Evolutionary conservation across 164 flowering plant genomes (phyloP).

Genomic region (Piper longum): DNA sequence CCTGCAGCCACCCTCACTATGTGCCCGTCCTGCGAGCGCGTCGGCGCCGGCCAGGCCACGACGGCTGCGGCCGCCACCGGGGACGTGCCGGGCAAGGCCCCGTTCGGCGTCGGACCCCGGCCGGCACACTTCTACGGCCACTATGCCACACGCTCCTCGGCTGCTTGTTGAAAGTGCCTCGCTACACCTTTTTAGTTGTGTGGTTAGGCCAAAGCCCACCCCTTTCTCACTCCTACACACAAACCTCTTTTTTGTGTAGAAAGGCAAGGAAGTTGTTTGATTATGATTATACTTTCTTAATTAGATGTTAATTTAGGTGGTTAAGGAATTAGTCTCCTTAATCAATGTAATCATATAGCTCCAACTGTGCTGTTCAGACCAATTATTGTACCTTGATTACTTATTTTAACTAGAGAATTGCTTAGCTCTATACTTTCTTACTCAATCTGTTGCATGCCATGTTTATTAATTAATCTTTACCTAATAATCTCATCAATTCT

Average conservation of each 20-base stretch:
- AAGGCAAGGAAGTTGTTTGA: not conserved
- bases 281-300: not conserved
- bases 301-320: not conserved
- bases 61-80: conserved; percentile 3
- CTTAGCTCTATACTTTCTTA: no score
- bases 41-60: conserved; percentile 6
- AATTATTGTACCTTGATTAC: not conserved
- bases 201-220: not conserved
- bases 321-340: not conserved
- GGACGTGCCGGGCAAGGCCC: conserved; percentile 19
- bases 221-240: not conserved
- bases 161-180: conserved; percentile 26
- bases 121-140: conserved; percentile 38
- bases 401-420: not conserved
- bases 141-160: conserved; percentile 45
- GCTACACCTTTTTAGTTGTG: conserved; percentile 3
- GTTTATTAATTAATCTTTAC: no score
- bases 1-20: conserved; percentile 42
- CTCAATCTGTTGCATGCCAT: no score
- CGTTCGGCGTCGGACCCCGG: conserved; percentile 28
- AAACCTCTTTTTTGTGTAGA: not conserved
- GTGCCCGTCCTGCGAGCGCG: conserved; percentile 53
- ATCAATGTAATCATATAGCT: not conserved
- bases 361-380: not conserved
- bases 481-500: no score